These are phyloP conservation scores for Orbilia javanica DNA, from an alignment of 2,329 filamentous ascomycete species.

Conservation along the genomic window DNA sequence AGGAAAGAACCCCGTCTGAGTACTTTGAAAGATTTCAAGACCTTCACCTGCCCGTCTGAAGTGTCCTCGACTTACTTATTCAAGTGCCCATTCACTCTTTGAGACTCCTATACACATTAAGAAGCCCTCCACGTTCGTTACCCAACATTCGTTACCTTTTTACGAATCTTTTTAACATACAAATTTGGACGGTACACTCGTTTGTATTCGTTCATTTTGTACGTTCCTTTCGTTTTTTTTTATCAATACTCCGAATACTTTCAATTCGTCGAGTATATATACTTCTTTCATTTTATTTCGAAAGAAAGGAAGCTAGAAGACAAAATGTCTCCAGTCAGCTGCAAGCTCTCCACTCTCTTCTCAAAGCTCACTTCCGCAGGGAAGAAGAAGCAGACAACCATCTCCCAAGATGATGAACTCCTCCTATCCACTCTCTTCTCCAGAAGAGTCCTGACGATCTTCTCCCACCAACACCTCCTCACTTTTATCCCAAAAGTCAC, in stretches of 20 bases:
- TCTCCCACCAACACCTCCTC: conserved; percentile 24
- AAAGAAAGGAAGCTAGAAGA: neutral
- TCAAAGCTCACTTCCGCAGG: conserved; percentile 33
- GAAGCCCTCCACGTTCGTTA: neutral
- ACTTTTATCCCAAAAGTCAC: neutral
- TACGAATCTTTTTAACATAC: neutral
- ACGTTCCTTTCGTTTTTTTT: neutral
- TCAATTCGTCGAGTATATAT: neutral
- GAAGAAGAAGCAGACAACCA: neutral
- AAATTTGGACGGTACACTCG: conserved; percentile 12
- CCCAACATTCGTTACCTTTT: neutral
- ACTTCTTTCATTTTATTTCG: neutral
- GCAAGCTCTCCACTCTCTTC: conserved; percentile 27
- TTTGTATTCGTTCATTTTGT: conserved; percentile 26
- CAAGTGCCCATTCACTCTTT: neutral
- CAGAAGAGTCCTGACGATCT: conserved; percentile 28
- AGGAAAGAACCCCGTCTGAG: neutral
- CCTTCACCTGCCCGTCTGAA: neutral
- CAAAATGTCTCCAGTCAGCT: conserved; percentile 40
- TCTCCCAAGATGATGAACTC: conserved; percentile 33
- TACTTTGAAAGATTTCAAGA: neutral
- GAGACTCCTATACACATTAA: neutral
- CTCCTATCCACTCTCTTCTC: conserved; percentile 25
- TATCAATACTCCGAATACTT: neutral
- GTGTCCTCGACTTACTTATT: neutral